Conservation (phyloP, 2,329 filamentous ascomycete species). For the Cyphellophora attinorum region DNA sequence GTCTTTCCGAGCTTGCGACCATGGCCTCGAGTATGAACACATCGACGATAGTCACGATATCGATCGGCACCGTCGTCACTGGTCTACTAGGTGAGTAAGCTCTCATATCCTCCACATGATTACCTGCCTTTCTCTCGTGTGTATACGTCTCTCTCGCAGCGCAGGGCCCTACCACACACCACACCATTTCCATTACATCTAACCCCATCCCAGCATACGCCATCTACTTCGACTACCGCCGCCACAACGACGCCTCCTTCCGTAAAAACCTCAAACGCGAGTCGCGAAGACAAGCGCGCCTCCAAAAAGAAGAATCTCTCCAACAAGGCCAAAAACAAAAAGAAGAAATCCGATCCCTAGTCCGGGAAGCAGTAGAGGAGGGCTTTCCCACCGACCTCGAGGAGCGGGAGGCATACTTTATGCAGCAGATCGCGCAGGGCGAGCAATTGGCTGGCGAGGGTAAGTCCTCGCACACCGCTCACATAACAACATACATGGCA, state of each 20-base stretch:
- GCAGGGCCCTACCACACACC: too few relatives aligned
- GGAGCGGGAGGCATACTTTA: constrained; percentile 93
- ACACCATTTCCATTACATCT: too few relatives aligned
- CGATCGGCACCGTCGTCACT: constrained; percentile 48
- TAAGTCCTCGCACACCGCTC: constrained; percentile 37
- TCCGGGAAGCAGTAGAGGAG: constrained; percentile 77
- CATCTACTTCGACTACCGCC: constrained; percentile 57
- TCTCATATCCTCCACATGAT: too few relatives aligned
- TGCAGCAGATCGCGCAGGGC: constrained; percentile 84
- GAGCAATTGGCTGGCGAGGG: constrained; percentile 76
- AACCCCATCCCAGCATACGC: constrained; percentile 44
- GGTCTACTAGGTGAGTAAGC: constrained; percentile 42
- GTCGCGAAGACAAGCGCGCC: constrained; percentile 36
- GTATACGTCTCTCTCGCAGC: too few relatives aligned
- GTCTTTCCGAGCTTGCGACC: not conserved
- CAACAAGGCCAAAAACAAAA: constrained; percentile 37
- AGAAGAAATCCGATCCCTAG: constrained; percentile 62
- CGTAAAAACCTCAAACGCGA: constrained; percentile 46
- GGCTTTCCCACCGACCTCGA: constrained; percentile 86
- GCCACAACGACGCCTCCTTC: constrained; percentile 55
- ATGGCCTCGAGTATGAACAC: constrained; percentile 37
- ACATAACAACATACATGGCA: not conserved
- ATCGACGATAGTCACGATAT: constrained; percentile 48
- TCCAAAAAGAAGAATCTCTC: constrained; percentile 38
- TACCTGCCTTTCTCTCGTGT: too few relatives aligned